Conservation (phyloP, 768 basidiomycete genomes). For the Kondoa subrosea region DNA sequence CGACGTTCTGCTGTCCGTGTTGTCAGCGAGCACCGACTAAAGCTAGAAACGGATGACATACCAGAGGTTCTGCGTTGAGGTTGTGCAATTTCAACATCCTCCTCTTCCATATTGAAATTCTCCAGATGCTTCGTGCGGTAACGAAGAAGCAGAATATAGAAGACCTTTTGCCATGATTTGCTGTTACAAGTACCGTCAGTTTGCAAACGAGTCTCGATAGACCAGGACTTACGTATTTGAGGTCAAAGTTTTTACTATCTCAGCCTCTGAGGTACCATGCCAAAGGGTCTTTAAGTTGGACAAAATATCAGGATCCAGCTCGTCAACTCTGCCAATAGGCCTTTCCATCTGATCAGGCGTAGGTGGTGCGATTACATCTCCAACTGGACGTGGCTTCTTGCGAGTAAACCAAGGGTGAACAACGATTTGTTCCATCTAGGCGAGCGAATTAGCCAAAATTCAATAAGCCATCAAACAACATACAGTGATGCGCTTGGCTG, state of each 20-base stretch:
- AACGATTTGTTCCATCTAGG: slow-evolving; percentile 69
- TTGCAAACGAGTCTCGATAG: slow-evolving; percentile 8
- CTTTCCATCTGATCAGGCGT: slow-evolving; percentile 50
- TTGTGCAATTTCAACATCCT: slow-evolving; percentile 28
- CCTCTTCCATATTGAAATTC: slow-evolving; percentile 46
- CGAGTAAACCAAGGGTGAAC: slow-evolving; percentile 63
- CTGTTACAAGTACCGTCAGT: slow-evolving; percentile 28
- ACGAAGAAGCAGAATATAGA: slow-evolving; percentile 73
- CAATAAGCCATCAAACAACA: slow-evolving; percentile 16
- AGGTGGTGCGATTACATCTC: slow-evolving; percentile 18
- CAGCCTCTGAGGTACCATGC: slow-evolving; percentile 56
- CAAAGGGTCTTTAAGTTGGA: slow-evolving; percentile 81
- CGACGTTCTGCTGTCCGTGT: slow-evolving; percentile 13
- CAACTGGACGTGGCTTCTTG: slow-evolving; percentile 27
- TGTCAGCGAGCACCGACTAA: background rate
- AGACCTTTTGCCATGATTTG: slow-evolving; percentile 86
- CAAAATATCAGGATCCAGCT: slow-evolving; percentile 77
- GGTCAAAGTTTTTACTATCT: slow-evolving; percentile 51
- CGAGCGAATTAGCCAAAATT: slow-evolving; percentile 9
- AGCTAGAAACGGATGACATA: background rate
- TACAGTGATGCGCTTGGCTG: slow-evolving; percentile 61
- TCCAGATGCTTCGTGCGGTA: slow-evolving; percentile 63
- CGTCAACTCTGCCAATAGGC: slow-evolving; percentile 46
- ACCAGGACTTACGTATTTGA: slow-evolving; percentile 35
- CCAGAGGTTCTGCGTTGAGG: background rate